Evolutionary conservation across 208 protist genomes (phyloP), one percentile per base, ranked within the genome.

Genomic region (Trypanosoma brucei): DNA sequence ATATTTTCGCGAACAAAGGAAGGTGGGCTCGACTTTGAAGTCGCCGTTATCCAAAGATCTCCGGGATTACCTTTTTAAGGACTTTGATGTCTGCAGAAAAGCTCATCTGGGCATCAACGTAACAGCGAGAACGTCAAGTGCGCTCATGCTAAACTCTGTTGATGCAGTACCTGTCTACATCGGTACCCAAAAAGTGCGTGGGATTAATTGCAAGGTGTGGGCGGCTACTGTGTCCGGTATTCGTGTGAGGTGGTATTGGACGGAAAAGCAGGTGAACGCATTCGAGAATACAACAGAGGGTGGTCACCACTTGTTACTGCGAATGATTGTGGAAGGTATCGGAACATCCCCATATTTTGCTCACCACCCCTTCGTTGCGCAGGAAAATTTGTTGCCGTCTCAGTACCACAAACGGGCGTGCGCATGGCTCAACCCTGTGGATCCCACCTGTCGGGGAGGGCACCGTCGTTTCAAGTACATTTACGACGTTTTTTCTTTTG

Each of bases 341-440:
- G 78, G 71, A 13, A 37, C 55, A 30, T 38, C 75, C 14, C 78
- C 78, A n/a, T 69, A 81, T 30, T 84, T 78, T 59, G 33, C 55
- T 38, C 75, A 84, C 53, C 78, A 84, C 52, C 78, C 78, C 31
- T 84, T 84, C 48, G 74, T 76, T 49, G 58, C 71, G 42, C 70
- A 84, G 57, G 63, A 63, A 39, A 50, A 73, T 50, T 44, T 66
- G 34, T 70, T 81, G 38, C 78, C 78, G 1, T 40, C 14, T 55
- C 3, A 44, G 13, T 58, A 79, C 45, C 72, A 68, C 38, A 2
- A 3, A 35, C 22, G 14, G 34, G 72, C 64, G 33, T 83, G 77
- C 61, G 13, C 34, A 8, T 63, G 22, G 55, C 55, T 83, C 46
- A 49, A 49, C 52, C 72, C 67, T 36, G 39, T 30, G 11, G 60